A percentile compares a stretch with the other conserved stretches of the same genome.
phyloP scores from a whole-genome alignment of 306 rosid genomes.

The Mucuna pruriens region DNA sequence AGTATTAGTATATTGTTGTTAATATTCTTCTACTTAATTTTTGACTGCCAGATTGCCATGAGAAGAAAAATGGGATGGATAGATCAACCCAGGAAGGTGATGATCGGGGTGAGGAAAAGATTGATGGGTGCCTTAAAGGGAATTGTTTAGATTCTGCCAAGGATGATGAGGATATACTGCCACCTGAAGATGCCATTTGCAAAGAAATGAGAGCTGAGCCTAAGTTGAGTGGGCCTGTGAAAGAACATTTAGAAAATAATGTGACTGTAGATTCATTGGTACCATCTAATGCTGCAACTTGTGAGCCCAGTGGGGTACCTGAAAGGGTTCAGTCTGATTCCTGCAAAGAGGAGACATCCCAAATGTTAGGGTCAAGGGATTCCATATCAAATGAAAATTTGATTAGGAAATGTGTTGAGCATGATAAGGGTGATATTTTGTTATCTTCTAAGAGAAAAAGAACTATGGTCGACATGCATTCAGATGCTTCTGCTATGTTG shows the following conservation, averaged over 20 bases:
- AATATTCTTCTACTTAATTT: slow-evolving; percentile 11
- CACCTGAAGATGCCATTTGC: slow-evolving; percentile 24
- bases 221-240: slow-evolving; percentile 25
- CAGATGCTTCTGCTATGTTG: slow-evolving; percentile 44
- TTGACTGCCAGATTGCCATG: slow-evolving; percentile 49
- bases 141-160: slow-evolving; percentile 27
- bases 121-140: slow-evolving; percentile 32
- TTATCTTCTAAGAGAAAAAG: slow-evolving; percentile 58
- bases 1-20: slow-evolving; percentile 8
- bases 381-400: slow-evolving; percentile 32
- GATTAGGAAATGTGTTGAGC: slow-evolving; percentile 30
- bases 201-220: slow-evolving; percentile 33
- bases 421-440: slow-evolving; percentile 37
- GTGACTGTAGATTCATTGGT: not conserved
- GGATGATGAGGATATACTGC: slow-evolving; percentile 28
- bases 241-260: not conserved
- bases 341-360: slow-evolving; percentile 35
- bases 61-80: slow-evolving; percentile 37
- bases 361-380: slow-evolving; percentile 22
- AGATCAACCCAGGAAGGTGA: slow-evolving; percentile 38
- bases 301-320: slow-evolving; percentile 33
- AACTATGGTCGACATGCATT: slow-evolving; percentile 37
- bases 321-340: slow-evolving; percentile 35
- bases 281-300: slow-evolving; percentile 24
- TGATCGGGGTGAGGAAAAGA: slow-evolving; percentile 24